Base-by-base conservation (phyloP, 192 early-diverging fungal species). In the Funneliformis geosporum region DNA sequence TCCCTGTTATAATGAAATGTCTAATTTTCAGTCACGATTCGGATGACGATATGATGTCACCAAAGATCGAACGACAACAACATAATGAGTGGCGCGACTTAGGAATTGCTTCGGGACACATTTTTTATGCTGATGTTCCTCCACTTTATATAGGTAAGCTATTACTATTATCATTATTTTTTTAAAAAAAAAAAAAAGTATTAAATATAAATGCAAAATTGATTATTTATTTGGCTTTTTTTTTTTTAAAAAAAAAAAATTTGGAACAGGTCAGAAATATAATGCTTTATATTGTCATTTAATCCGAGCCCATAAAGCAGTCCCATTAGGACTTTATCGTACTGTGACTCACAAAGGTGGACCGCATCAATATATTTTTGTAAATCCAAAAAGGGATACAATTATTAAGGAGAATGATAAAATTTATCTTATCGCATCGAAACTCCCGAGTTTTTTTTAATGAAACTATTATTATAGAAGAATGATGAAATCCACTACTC, bases 311-410 rank as follows among this genome's bases (percentile, higher is more conserved):
- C 85, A 91, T 60, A 59, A 60, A 0, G 87, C 88, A 10, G 69
- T 93, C 10, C 80, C 88, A 6, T 80, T 93, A n/a, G 92, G 87
- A 11, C 86, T 93, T n/a, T 93, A 93, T 75, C 86, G 92, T 66
- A 64, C 76, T 8, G 85, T 83, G 42, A 73, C 83, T 68, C 90
- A 92, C 59, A 83, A 86, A 40, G 81, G 80, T 12, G 82, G 84
- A 62, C 84, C 87, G n/a, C 76, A 87, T 73, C 87, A 86, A 76
- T 92, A 90, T 73, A 86, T 91, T 14, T 83, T 88, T 65, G 83
- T 90, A 1, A 93, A 93, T 65, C 92, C 92, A 4, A 59, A 69
- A n/a, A 75, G 77, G 7, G 79, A 84, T 43, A 84, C 85, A 60
- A 77, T 85, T 33, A 38, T 93, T 67, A 86, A 87, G 73, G 83